Evolutionary conservation across 192 early-diverging fungal genomes (phyloP).

Genomic region (Gonapodya prolifera): DNA sequence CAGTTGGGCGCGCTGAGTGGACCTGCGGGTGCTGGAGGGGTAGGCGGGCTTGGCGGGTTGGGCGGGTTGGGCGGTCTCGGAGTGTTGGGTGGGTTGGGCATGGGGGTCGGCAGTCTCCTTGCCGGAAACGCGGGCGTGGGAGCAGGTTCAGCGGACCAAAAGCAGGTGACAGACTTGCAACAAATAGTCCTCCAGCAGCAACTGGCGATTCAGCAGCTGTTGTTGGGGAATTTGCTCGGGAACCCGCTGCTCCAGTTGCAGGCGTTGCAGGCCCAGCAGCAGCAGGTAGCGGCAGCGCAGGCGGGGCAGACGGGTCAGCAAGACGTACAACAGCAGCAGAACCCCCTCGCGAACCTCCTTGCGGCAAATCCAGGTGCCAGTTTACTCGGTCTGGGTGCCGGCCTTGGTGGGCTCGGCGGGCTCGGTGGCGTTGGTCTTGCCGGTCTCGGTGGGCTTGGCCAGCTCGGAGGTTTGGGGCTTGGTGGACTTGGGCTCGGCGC

Average conservation of each 20-base stretch:
- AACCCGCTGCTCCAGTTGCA: neutral
- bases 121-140: neutral
- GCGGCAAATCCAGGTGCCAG: neutral
- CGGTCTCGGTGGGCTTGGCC: neutral
- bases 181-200: neutral
- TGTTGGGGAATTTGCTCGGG: too few species aligned
- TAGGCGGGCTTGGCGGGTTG: neutral
- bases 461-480: neutral
- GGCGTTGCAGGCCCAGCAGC: neutral
- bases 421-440: neutral
- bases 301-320: neutral
- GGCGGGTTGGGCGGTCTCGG: neutral
- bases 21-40: neutral
- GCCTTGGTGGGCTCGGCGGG: too few species aligned
- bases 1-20: neutral
- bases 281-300: neutral
- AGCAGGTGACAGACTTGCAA: neutral
- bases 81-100: neutral
- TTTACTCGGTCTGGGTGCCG: neutral
- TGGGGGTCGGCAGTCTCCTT: neutral
- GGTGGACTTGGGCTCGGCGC: neutral
- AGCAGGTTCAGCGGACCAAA: neutral
- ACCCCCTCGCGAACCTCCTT: neutral
- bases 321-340: neutral
- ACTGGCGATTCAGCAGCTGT: too few species aligned